phyloP scores from a whole-genome alignment of 331 rosid species.

The Pyrus hybrid region DNA sequence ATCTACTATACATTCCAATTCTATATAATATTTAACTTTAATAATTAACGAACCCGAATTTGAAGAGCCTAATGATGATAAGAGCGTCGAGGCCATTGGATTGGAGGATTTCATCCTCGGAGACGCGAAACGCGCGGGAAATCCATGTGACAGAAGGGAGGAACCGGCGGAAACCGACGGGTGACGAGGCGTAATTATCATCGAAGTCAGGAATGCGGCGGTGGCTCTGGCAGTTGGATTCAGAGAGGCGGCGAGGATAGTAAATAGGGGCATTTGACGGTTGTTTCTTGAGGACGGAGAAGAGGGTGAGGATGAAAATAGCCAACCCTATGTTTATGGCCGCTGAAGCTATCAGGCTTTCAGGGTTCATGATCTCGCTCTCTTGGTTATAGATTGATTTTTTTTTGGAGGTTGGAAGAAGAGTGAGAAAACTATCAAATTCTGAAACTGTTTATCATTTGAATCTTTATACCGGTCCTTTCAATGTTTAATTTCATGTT shows the following conservation, averaged over 20 bases:
- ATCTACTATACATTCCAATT: background rate
- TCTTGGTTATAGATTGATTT: background rate
- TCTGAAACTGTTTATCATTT: background rate
- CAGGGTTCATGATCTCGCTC: constrained; percentile 40
- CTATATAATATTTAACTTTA: background rate
- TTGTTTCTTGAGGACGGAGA: constrained; percentile 73
- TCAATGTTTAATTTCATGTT: background rate
- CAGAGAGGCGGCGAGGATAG: constrained; percentile 64
- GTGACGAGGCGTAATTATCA: background rate
- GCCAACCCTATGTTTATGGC: constrained; percentile 75
- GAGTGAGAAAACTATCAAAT: background rate
- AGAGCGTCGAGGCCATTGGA: constrained; percentile 71
- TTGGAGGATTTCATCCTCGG: constrained; percentile 53
- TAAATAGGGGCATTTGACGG: constrained; percentile 59
- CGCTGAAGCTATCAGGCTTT: constrained; percentile 73
- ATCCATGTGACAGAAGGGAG: constrained; percentile 74
- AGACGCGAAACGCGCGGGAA: constrained; percentile 39
- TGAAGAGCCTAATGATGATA: constrained; percentile 64
- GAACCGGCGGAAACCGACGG: constrained; percentile 30
- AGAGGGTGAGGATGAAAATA: constrained; percentile 50
- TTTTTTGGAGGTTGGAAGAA: background rate
- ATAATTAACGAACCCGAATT: constrained; percentile 43
- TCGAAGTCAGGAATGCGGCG: constrained; percentile 11
- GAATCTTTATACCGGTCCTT: background rate
- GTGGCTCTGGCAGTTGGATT: constrained; percentile 1